phyloP scores from a whole-genome alignment of 352 stramenopile species.

The Saprolegnia parasitica region DNA sequence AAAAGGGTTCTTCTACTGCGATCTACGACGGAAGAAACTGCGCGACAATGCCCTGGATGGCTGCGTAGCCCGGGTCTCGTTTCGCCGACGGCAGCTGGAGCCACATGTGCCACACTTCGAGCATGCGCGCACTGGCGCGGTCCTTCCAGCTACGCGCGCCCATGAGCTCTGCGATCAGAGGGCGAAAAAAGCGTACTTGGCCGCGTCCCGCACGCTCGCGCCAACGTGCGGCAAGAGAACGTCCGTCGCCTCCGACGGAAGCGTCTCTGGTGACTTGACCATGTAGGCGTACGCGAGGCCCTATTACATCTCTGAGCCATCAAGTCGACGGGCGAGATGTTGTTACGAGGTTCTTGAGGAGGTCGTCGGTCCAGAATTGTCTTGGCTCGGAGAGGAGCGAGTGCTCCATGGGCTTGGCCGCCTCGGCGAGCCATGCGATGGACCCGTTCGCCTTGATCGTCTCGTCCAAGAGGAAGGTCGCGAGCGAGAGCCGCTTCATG shows the following conservation, averaged over 20 bases:
- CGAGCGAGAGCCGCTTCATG: conserved; percentile 74
- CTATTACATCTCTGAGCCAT: neutral
- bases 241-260: conserved; percentile 32
- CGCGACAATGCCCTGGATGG: conserved; percentile 48
- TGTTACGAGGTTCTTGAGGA: conserved; percentile 86
- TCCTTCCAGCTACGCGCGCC: conserved; percentile 51
- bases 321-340: neutral
- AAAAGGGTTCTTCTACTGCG: conserved; percentile 34
- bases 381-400: conserved; percentile 62
- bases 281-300: conserved; percentile 92
- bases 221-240: conserved; percentile 50
- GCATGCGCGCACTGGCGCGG: conserved; percentile 53
- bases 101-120: conserved; percentile 66
- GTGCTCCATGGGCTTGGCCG: conserved; percentile 63
- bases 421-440: conserved; percentile 58
- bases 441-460: conserved; percentile 71
- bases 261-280: conserved; percentile 69
- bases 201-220: conserved; percentile 35
- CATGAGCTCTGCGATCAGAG: neutral
- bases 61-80: conserved; percentile 44
- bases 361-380: conserved; percentile 57
- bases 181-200: conserved; percentile 33
- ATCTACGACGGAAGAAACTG: conserved; percentile 44
- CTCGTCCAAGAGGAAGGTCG: conserved; percentile 84
- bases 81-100: conserved; percentile 44